Evolutionary conservation across 148 eudicot species (phyloP).

Genomic region (Chenopodium suecicum): DNA sequence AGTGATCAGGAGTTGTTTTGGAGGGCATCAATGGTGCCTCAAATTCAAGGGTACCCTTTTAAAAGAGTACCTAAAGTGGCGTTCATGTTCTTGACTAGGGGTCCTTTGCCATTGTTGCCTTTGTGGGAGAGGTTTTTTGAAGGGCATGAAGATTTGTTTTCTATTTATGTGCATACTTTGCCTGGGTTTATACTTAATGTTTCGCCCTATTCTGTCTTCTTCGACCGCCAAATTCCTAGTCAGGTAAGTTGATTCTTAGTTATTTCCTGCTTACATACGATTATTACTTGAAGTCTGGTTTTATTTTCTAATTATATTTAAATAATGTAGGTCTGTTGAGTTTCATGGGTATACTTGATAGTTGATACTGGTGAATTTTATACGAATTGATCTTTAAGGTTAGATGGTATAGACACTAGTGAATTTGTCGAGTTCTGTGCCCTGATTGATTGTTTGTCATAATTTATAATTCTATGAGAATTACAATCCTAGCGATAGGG

Average conservation of each 20-base stretch:
- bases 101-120: conserved; percentile 65
- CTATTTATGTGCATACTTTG: conserved; percentile 65
- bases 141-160: conserved; percentile 54
- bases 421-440: too few species aligned
- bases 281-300: not conserved
- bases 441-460: too few species aligned
- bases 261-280: not conserved
- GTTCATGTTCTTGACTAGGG: conserved; percentile 77
- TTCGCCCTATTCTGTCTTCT: conserved; percentile 58
- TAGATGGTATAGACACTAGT: too few species aligned
- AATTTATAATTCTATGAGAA: not conserved
- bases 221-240: conserved; percentile 67
- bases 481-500: not conserved
- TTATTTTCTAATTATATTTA: not conserved
- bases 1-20: conserved; percentile 66
- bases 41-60: conserved; percentile 52
- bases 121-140: conserved; percentile 86
- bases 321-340: not conserved
- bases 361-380: not conserved
- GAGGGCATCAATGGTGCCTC: conserved; percentile 83
- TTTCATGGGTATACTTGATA: not conserved
- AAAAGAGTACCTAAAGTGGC: conserved; percentile 68
- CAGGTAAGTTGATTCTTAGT: conserved; percentile 38
- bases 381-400: not conserved
- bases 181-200: conserved; percentile 60